phyloP scores from a whole-genome alignment of 306 rosid genomes.

The Dryas alaskensis region DNA sequence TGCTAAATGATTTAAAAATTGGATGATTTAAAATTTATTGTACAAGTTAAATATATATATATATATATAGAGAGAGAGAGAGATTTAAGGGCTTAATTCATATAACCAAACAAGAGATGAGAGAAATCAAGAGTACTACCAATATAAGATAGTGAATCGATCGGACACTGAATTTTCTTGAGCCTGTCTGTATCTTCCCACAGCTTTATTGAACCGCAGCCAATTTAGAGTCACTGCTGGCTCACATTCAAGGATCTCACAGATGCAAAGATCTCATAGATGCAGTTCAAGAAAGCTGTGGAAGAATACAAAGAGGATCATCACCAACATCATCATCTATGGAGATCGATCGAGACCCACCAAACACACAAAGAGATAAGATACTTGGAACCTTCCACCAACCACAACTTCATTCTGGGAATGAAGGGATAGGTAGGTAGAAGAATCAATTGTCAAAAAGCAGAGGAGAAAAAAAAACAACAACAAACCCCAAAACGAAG shows the following conservation, averaged over 20 bases:
- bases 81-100: no score
- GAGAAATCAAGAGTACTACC: no score
- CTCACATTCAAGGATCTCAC: constrained; percentile 38
- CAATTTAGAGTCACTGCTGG: background rate
- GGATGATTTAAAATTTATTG: background rate
- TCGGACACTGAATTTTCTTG: constrained; percentile 32
- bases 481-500: background rate
- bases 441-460: background rate
- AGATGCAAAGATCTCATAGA: constrained; percentile 9
- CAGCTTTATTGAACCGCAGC: constrained; percentile 99
- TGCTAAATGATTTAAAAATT: background rate
- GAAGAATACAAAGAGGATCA: constrained; percentile 94
- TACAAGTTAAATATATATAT: no score
- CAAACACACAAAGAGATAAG: background rate
- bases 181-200: constrained; percentile 95
- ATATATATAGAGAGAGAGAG: no score
- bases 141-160: no score
- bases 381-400: constrained; percentile 30
- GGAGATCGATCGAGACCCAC: background rate
- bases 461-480: constrained; percentile 7
- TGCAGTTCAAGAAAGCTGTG: constrained; percentile 99
- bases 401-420: constrained; percentile 9
- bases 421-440: no score
- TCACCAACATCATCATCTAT: constrained; percentile 9
- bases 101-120: no score